These are phyloP conservation scores for Penicillium sp. DNA, from an alignment of 2,329 filamentous ascomycete genomes.

Conservation along the genomic window DNA sequence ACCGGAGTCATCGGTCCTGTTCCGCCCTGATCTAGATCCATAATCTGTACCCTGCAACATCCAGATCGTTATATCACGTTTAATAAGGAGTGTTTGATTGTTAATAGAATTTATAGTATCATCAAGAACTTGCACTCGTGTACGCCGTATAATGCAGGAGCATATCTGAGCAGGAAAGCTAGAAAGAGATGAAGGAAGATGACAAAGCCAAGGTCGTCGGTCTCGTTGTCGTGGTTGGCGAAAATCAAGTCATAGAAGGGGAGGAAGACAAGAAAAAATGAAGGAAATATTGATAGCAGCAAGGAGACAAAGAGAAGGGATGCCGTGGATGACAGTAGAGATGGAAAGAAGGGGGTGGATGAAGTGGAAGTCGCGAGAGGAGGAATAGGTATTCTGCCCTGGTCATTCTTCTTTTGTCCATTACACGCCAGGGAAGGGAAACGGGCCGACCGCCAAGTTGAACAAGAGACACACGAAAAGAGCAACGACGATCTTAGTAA, in stretches of 20 bases:
- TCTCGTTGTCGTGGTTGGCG: conserved; percentile 2
- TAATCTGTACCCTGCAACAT: not conserved
- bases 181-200: not conserved
- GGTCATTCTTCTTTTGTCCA: not conserved
- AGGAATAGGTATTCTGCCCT: not conserved
- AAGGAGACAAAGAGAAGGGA: not conserved
- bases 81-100: not conserved
- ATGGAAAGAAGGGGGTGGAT: not conserved
- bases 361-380: not conserved
- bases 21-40: not conserved
- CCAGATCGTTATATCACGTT: not conserved
- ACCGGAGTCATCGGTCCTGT: not conserved
- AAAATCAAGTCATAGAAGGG: conserved; percentile 1
- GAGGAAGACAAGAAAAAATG: not conserved
- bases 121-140: conserved; percentile 18
- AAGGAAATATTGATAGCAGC: not conserved
- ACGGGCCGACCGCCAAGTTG: not conserved
- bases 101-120: conserved; percentile 1
- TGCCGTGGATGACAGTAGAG: not conserved
- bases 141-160: conserved; percentile 26
- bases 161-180: conserved; percentile 16
- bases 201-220: conserved; percentile 9
- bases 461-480: not conserved
- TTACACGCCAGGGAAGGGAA: not conserved
- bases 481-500: not conserved